These are phyloP conservation scores for Sonneratia caseolaris DNA, from an alignment of 345 rosid species.

Conservation along the genomic window DNA sequence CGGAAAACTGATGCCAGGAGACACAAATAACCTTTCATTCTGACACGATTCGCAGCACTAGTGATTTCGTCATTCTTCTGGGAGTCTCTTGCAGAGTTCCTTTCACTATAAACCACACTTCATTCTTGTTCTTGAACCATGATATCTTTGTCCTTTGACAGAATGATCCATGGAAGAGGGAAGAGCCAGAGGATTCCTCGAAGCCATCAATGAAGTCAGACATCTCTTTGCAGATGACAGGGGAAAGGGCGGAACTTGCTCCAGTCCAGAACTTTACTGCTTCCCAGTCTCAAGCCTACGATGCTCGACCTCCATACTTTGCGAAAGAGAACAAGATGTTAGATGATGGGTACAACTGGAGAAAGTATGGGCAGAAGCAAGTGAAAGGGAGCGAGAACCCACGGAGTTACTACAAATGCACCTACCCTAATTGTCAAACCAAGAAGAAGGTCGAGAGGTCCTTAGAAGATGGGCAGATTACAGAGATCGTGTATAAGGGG, in stretches of 20 bases:
- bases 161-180: constrained; percentile 28
- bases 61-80: no score
- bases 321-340: constrained; percentile 49
- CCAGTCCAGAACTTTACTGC: constrained; percentile 17
- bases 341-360: constrained; percentile 96
- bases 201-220: constrained; percentile 22
- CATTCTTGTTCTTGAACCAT: not conserved
- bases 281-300: constrained; percentile 19
- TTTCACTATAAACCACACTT: no score
- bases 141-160: constrained; percentile 11
- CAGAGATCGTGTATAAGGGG: constrained; percentile 92
- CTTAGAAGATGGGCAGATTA: constrained; percentile 77
- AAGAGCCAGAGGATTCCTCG: constrained; percentile 31
- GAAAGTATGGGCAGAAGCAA: constrained; percentile 93
- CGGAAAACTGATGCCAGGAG: no score
- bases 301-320: constrained; percentile 14
- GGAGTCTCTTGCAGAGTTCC: no score
- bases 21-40: no score
- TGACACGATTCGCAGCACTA: no score
- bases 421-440: constrained; percentile 73
- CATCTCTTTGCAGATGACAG: constrained; percentile 12
- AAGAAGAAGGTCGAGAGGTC: constrained; percentile 92
- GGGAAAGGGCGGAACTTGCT: constrained; percentile 30
- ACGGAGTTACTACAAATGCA: constrained; percentile 93
- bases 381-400: constrained; percentile 98